Conservation (phyloP, 805 yeast species). For the Candida sphagnicola region DNA sequence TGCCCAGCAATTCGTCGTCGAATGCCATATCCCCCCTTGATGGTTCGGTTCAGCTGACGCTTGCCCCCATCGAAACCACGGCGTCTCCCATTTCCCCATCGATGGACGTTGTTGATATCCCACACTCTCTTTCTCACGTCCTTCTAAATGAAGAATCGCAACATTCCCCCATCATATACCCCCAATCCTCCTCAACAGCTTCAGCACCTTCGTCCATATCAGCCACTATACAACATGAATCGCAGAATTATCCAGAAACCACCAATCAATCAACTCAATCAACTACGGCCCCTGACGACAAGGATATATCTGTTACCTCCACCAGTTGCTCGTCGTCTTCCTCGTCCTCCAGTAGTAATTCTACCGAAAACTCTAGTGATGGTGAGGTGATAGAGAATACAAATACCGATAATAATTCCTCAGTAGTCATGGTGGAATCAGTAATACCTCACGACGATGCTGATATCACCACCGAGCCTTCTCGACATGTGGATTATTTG, state of each 20-base stretch:
- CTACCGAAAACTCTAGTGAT: conserved; percentile 24
- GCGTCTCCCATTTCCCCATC: not conserved
- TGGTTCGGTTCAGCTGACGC: too few relatives aligned
- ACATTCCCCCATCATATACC: too few relatives aligned
- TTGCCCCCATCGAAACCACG: too few relatives aligned
- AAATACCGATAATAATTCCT: not conserved
- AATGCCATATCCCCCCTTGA: too few relatives aligned
- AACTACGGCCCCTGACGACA: too few relatives aligned
- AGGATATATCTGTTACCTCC: too few relatives aligned
- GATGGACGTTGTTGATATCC: not conserved
- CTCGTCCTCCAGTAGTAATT: conserved; percentile 7
- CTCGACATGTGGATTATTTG: conserved; percentile 88
- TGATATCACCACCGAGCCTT: conserved; percentile 75
- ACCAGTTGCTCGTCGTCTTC: not conserved
- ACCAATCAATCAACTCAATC: too few relatives aligned
- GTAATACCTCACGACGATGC: conserved; percentile 76
- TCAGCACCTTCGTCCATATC: too few relatives aligned
- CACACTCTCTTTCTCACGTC: not conserved
- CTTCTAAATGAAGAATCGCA: not conserved
- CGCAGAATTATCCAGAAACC: too few relatives aligned
- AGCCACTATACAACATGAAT: too few relatives aligned
- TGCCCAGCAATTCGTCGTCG: too few relatives aligned
- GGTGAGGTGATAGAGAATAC: not conserved
- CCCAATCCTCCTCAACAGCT: not conserved
- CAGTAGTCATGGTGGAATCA: conserved; percentile 1